Conservation (phyloP, 768 basidiomycete species). For the Kwoniella pini region DNA sequence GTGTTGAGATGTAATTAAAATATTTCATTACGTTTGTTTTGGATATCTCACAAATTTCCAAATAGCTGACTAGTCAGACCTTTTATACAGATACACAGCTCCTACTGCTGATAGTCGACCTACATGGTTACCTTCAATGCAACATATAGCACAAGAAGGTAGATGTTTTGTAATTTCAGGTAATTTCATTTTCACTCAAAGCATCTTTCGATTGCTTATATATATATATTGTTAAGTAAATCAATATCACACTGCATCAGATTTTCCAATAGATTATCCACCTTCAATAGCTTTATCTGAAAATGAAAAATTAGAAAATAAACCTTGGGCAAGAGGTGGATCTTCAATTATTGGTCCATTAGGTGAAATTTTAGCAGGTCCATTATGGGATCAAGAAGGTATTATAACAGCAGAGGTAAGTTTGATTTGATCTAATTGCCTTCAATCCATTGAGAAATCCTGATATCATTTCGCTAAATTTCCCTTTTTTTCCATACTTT, state of each 20-base stretch:
- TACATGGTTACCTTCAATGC: slow-evolving; percentile 34
- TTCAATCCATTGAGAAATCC: neutral
- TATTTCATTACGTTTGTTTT: neutral
- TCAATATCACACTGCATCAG: slow-evolving; percentile 28
- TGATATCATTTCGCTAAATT: too few relatives aligned
- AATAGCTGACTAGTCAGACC: neutral
- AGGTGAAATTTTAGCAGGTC: slow-evolving; percentile 36
- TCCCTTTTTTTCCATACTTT: too few relatives aligned
- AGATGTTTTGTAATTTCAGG: slow-evolving; percentile 36
- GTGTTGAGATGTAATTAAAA: slow-evolving; percentile 32
- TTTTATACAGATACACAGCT: slow-evolving; percentile 27
- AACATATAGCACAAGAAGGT: slow-evolving; percentile 39
- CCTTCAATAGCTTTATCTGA: neutral
- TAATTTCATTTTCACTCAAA: neutral
- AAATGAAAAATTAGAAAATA: slow-evolving; percentile 1
- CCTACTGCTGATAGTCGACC: slow-evolving; percentile 34
- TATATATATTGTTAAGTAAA: slow-evolving; percentile 18
- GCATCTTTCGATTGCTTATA: neutral
- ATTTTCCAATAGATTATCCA: slow-evolving; percentile 36
- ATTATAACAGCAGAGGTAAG: slow-evolving; percentile 34
- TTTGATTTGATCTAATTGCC: neutral
- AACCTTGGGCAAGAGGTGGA: slow-evolving; percentile 33
- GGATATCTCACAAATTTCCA: too few relatives aligned
- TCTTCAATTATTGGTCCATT: slow-evolving; percentile 34
- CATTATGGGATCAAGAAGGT: slow-evolving; percentile 39